phyloP scores from a whole-genome alignment of 805 yeast genomes.

The Candida chilensis region DNA sequence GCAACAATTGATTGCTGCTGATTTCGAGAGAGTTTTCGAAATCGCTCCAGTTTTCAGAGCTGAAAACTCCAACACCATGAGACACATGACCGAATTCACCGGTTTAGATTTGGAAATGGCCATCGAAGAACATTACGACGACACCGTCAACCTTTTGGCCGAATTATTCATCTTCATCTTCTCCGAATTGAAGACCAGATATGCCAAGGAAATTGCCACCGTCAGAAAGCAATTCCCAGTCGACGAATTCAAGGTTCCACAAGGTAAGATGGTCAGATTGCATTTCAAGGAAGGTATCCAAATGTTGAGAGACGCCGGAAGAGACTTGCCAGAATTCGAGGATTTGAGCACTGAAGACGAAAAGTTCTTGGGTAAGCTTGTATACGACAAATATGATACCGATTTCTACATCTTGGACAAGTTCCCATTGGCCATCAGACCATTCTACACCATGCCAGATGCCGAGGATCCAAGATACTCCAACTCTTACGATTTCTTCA shows the following conservation, averaged over 20 bases:
- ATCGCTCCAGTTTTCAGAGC: conserved; percentile 98
- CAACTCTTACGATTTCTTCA: conserved; percentile 97
- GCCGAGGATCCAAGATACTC: conserved; percentile 87
- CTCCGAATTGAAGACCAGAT: conserved; percentile 72
- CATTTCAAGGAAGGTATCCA: conserved; percentile 88
- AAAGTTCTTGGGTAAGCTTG: conserved; percentile 83
- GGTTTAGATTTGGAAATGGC: conserved; percentile 98
- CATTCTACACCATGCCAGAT: conserved; percentile 99
- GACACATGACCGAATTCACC: conserved; percentile 98
- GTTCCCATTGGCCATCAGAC: conserved; percentile 94
- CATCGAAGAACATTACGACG: conserved; percentile 96
- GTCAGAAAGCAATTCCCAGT: conserved; percentile 95
- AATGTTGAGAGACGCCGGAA: conserved; percentile 81
- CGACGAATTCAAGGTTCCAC: conserved; percentile 93
- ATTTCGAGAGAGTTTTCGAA: conserved; percentile 93
- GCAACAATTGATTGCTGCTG: conserved; percentile 97
- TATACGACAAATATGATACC: conserved; percentile 90
- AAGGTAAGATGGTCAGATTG: conserved; percentile 86
- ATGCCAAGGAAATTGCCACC: conserved; percentile 72
- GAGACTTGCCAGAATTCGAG: conserved; percentile 77
- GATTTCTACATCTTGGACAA: conserved; percentile 97
- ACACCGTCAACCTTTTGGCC: conserved; percentile 53
- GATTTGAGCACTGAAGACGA: conserved; percentile 94
- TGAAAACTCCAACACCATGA: conserved; percentile 97
- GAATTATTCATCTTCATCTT: conserved; percentile 86